Evolutionary conservation across 2,329 filamentous ascomycete genomes (phyloP), one percentile per base, ranked within the genome.

Genomic region (Penicillium hordei): DNA sequence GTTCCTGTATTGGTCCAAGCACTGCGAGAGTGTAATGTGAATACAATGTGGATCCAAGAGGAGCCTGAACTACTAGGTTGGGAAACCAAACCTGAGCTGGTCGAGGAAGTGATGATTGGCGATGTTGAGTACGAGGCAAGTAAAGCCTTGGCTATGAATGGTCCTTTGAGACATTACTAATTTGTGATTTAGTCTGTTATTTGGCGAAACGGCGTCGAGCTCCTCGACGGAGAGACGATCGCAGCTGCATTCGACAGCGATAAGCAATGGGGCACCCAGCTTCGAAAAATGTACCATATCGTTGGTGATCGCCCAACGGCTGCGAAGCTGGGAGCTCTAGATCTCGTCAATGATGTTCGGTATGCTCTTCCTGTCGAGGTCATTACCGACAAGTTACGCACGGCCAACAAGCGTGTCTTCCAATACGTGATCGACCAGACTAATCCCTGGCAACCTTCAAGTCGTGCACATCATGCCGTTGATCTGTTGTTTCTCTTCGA

Each of bases 381-480:
- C 0, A 55, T 73, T n/a, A 49, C 70, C 2, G 55, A 70, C 17
- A 73, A 72, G 46, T 49, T 70, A 2, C 53, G 55, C 1, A 61
- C 61, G 2, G 63, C 62, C 5, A 66, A 68, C 10, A 72, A 69
- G 31, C 46, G 55, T 9, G 72, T 71, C 1, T 81, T 74, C 57
- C 70, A 69, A 33, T 81, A 78, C 38, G 60, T 79, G 0, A 60
- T 81, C 1, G 79, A 82, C 39, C 75, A 82, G 52, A 48, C 69
- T 0, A 82, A 82, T 36, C 79, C 79, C 5, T 81, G 76, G 76
- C 79, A 81, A 49, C 52, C 72, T 0, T 81, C 78, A 0, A 77
- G 73, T 9, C 71, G 79, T 0, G 70, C 79, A 2, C 79, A 82
- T 39, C 79, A 82, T 57, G 79, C 76, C 0, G 75, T 82, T 2